A percentile compares a stretch with the other conserved stretches of the same genome.
phyloP scores from a whole-genome alignment of 2,329 filamentous ascomycete genomes.

The Cladosporium oxysporum region DNA sequence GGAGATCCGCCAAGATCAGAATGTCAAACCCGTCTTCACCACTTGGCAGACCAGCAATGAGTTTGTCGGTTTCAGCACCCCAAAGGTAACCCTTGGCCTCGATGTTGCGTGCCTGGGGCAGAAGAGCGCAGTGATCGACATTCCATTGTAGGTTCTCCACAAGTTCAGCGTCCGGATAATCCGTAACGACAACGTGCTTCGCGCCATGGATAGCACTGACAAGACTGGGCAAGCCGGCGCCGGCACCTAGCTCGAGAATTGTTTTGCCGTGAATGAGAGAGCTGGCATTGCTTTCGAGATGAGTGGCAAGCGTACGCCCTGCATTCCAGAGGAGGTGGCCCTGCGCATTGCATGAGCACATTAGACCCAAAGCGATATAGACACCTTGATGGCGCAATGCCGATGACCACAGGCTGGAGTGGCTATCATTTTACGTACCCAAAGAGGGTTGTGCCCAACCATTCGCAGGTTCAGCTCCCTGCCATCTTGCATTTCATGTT shows the following conservation, averaged over 20 bases:
- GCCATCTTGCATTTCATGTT: slow-evolving; percentile 69
- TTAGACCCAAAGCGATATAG: slow-evolving; percentile 15
- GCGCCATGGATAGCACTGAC: slow-evolving; percentile 75
- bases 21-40: slow-evolving; percentile 66
- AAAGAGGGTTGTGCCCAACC: slow-evolving; percentile 83
- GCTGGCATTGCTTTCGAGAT: slow-evolving; percentile 69
- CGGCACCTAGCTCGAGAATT: slow-evolving; percentile 88
- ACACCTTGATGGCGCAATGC: slow-evolving; percentile 10
- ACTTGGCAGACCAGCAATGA: slow-evolving; percentile 61
- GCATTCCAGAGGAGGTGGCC: slow-evolving; percentile 93
- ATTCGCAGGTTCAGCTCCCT: slow-evolving; percentile 69
- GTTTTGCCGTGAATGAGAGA: slow-evolving; percentile 64
- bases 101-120: slow-evolving; percentile 41
- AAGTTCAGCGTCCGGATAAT: slow-evolving; percentile 85
- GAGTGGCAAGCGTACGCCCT: slow-evolving; percentile 72
- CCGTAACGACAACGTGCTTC: slow-evolving; percentile 69
- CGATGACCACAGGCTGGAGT: background rate
- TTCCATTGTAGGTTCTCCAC: slow-evolving; percentile 78
- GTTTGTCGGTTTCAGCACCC: slow-evolving; percentile 64
- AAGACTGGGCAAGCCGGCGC: slow-evolving; percentile 74
- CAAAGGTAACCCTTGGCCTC: slow-evolving; percentile 71
- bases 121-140: slow-evolving; percentile 58
- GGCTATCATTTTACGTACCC: slow-evolving; percentile 56
- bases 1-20: slow-evolving; percentile 80
- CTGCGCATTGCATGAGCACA: slow-evolving; percentile 38